Evolutionary conservation across 495 filamentous ascomycete genomes (phyloP), one percentile per base, ranked within the genome.

Genomic region (Cairneyella variabilis): DNA sequence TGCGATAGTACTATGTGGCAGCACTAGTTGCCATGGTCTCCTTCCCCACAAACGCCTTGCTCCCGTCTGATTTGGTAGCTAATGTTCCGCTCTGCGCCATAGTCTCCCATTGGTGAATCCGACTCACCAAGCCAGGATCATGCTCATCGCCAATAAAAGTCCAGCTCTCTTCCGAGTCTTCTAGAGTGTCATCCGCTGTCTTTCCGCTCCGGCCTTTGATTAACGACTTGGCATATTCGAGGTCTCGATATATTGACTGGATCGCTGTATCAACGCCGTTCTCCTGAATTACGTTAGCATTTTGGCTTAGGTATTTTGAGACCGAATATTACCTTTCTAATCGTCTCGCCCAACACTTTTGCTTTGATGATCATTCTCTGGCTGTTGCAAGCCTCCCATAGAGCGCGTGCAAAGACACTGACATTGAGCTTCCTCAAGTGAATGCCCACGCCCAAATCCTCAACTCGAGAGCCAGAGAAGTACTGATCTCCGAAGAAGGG

Each of bases 401-500:
- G 65, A 1, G 92, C 90, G 32, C 88, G 75, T 7, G 86, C 84
- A 57, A 98, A 92, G 28, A 85, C 76, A 50, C 76, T 85, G 38
- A 86, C 83, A 23, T 95, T 97, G 63, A 96, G 77, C 69, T 88
- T 95, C 71, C 86, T 90, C 66, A 98, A 76, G 62, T 82, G 91
- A 44, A 95, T 85, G 2, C 93, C 93, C 9, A 97, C 92, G 2
- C 93, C 91, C 3, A 98, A 69, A 62, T 96, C 91, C 66, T 97
- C 91, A 3, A 97, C 83, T 0, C 93, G 82, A 12, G 76, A 80
- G 2, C 89, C 93, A 63, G 92, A 97, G 74, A 98, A 98, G 75
- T 89, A 96, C 62, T 98, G 93, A 58, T 98, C 93, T 3, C 93
- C 93, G 66, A 98, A 98, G 70, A 97, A 97, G 0, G 93, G 93